Evolutionary conservation across 345 rosid species (phyloP), one percentile per base, ranked within the genome.

Genomic region (Lepidium didymum): DNA sequence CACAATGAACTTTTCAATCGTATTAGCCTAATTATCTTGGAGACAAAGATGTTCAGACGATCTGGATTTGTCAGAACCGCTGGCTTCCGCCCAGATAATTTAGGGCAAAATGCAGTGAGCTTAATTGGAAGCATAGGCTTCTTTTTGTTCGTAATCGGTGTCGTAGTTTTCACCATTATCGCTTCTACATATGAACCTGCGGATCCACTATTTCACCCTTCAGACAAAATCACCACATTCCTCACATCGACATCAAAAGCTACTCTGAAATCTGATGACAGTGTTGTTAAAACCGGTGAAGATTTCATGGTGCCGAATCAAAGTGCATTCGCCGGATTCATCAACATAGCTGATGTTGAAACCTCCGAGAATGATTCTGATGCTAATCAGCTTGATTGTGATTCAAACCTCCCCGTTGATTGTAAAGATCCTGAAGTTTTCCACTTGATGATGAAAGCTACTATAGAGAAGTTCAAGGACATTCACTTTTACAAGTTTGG

Each of bases 161-260:
- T 91, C 3, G 69, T 94, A 15, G 76, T 94, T 54, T 91, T 94
- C 85, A 94, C 97, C 40, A 81, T 91, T 29, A 86, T 91, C 53
- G 96, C 96, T 19, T 92, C 97, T 2, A 91, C 95, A 0, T 91
- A 91, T 62, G 81, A 94, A 34, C 99, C 97, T 0, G 92, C 85
- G 50, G 95, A 91, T 52, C 96, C 96, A 6, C 86, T 91, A 8
- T n/a, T 91, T 70, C 90, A 85, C 78, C 94, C 95, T 53, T 80
- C 99, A 1, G 80, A 88, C 12, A 87, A 83, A 74, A 87, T 91
- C 68, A 84, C 90, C 14, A 75, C 84, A 10, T 89, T 83, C 79
- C 86, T 93, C 68, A 86, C 95, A 1, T 88, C 94, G 29, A 77
- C 57, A 9, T 87, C 91, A 3, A 87, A 88, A 75, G 88, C 96